phyloP scores from a whole-genome alignment of 1,284 basidiomycete genomes.

The Ganoderma lingzhi region DNA sequence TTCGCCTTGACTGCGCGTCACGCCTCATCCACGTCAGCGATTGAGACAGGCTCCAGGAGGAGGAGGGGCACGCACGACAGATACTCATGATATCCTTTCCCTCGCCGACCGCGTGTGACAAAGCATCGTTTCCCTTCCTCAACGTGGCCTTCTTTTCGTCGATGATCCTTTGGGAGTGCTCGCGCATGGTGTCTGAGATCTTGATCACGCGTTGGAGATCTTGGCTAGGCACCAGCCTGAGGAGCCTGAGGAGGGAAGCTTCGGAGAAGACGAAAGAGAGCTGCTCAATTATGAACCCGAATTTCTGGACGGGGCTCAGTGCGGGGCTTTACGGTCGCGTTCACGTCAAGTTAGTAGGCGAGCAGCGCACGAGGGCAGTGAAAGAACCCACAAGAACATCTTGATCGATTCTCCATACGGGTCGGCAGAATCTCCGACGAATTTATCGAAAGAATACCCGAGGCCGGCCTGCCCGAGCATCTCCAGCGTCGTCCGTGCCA shows the following conservation, averaged over 20 bases:
- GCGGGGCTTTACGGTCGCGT: not conserved
- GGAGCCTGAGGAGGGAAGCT: conserved; percentile 15
- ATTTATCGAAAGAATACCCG: conserved; percentile 46
- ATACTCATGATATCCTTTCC: conserved; percentile 58
- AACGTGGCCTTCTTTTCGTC: conserved; percentile 45
- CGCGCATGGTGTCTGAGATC: conserved; percentile 45
- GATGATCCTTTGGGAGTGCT: conserved; percentile 48
- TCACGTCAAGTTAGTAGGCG: not conserved
- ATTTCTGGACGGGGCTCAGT: not conserved
- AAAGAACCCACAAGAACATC: conserved; percentile 35
- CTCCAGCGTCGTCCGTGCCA: conserved; percentile 45
- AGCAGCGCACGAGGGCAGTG: not conserved
- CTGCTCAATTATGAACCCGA: not conserved
- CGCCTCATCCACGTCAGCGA: not conserved
- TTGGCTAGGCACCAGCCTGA: conserved; percentile 9
- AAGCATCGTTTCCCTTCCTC: conserved; percentile 36
- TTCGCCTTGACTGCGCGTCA: conserved; percentile 36
- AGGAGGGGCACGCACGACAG: conserved; percentile 36
- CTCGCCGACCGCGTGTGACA: conserved; percentile 38
- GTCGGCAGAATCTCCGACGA: conserved; percentile 35
- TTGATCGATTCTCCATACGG: conserved; percentile 41
- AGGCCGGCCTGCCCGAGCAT: conserved; percentile 46
- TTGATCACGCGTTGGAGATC: conserved; percentile 12
- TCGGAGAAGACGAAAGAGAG: conserved; percentile 22
- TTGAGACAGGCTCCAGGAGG: not conserved